Conservation (phyloP, 352 stramenopile genomes). For the Phytophthora crassamura region DNA sequence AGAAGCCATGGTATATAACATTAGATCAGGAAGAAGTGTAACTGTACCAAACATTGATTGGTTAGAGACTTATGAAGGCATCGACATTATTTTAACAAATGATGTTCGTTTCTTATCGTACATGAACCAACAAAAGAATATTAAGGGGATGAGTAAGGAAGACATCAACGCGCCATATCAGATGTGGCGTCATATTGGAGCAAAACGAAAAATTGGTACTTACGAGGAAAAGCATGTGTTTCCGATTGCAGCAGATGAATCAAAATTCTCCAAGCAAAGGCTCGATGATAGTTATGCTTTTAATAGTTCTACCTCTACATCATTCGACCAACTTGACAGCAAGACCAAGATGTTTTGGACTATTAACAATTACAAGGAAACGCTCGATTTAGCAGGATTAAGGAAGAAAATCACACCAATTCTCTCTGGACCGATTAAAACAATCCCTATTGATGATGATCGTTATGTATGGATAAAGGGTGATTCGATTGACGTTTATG, state of each 20-base stretch:
- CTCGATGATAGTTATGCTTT: neutral
- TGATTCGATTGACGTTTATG: neutral
- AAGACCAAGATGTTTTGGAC: neutral
- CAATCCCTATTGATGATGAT: neutral
- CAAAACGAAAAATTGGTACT: too few relatives aligned
- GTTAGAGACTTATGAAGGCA: neutral
- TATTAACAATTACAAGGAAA: neutral
- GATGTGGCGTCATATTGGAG: too few relatives aligned
- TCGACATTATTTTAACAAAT: neutral
- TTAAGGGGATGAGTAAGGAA: too few relatives aligned
- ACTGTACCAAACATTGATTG: neutral
- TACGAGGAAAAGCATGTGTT: too few relatives aligned
- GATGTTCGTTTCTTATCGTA: too few relatives aligned
- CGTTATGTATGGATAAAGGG: slow-evolving; percentile 1
- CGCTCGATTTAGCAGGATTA: neutral
- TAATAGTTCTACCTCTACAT: neutral
- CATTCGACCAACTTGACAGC: neutral
- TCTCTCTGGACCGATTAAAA: neutral
- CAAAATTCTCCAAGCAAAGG: neutral
- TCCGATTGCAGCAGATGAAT: too few relatives aligned
- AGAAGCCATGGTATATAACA: slow-evolving; percentile 1
- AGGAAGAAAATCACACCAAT: neutral
- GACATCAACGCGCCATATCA: too few relatives aligned
- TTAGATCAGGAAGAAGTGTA: too few relatives aligned
- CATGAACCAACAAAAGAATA: too few relatives aligned